These are phyloP conservation scores for Coniochaeta sp. DNA, from an alignment of 2,329 filamentous ascomycete genomes.

Conservation along the genomic window DNA sequence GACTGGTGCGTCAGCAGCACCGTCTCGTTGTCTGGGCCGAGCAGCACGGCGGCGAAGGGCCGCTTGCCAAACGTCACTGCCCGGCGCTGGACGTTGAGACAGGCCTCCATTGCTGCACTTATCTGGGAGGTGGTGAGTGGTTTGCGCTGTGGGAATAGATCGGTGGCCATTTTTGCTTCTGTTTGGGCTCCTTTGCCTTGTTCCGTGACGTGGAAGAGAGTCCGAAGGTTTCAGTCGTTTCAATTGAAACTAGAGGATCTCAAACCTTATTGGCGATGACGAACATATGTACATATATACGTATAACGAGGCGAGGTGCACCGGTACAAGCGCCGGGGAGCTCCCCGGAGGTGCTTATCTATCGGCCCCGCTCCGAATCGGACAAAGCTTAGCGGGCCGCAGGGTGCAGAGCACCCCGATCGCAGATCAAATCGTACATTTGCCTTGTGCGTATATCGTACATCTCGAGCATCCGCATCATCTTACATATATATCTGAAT, in stretches of 20 bases:
- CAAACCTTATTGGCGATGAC: background rate
- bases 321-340: background rate
- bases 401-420: background rate
- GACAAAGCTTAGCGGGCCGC: background rate
- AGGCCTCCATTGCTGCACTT: conserved; percentile 26
- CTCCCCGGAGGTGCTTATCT: background rate
- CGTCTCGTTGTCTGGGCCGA: conserved; percentile 40
- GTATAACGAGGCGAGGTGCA: background rate
- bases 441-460: background rate
- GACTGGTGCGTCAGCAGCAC: conserved; percentile 39
- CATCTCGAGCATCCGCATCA: background rate
- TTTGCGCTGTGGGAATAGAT: conserved; percentile 26
- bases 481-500: background rate
- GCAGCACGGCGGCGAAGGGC: conserved; percentile 37
- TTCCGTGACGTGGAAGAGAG: background rate
- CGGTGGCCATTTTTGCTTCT: conserved; percentile 10
- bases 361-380: background rate
- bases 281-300: background rate
- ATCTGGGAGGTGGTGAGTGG: conserved; percentile 30
- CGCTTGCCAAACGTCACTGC: conserved; percentile 36
- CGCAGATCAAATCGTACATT: background rate
- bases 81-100: conserved; percentile 32
- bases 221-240: background rate
- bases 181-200: background rate
- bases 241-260: background rate